A percentile compares a stretch with the other conserved stretches of the same genome.
phyloP scores from a whole-genome alignment of 2,329 filamentous ascomycete species.

The Alternaria sp. region DNA sequence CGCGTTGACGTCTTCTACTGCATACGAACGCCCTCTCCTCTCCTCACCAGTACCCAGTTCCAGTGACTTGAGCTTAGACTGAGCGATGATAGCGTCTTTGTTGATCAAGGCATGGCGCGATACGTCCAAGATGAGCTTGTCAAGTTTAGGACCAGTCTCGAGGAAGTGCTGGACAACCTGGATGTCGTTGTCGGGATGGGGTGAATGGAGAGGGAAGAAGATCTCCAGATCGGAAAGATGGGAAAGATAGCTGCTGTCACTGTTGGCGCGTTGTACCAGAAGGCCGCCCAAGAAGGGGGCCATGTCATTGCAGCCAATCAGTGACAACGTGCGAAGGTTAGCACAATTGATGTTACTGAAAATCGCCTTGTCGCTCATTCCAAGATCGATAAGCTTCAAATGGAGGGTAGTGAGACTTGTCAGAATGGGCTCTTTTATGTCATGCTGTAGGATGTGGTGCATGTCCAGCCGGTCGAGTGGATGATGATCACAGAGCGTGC shows the following conservation, averaged over 20 bases:
- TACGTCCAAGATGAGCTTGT: not conserved
- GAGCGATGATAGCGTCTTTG: not conserved
- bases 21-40: not conserved
- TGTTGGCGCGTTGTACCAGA: not conserved
- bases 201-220: not conserved
- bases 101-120: not conserved
- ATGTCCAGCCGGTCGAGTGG: not conserved
- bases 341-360: not conserved
- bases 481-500: not conserved
- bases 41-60: not conserved
- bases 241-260: not conserved
- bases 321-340: not conserved
- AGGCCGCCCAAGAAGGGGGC: not conserved
- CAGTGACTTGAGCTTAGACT: not conserved
- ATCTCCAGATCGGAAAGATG: not conserved
- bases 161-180: not conserved
- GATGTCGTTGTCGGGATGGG: not conserved
- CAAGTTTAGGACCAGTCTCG: not conserved
- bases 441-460: not conserved
- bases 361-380: not conserved
- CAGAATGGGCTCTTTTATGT: not conserved
- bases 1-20: not conserved
- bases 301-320: not conserved
- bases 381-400: not conserved
- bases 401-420: not conserved